Evolutionary conservation across 768 basidiomycete genomes (phyloP), one percentile per base, ranked within the genome.

Genomic region (Boletus huronensis): DNA sequence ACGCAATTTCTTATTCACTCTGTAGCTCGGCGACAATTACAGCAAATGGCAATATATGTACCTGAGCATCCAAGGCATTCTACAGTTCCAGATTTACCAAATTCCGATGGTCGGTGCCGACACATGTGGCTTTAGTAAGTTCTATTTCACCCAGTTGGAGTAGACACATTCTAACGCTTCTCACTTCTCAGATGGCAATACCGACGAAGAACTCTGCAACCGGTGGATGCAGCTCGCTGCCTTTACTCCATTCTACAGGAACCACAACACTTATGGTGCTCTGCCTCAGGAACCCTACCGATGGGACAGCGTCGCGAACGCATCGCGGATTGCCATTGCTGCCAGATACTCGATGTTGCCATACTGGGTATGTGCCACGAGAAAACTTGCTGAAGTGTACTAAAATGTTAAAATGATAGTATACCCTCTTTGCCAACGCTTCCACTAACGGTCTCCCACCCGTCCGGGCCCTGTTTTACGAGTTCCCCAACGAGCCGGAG

Each of bases 171-270:
- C 6, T 10, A 50, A 57, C 19, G 13, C n/a, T n/a, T 34, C 6
- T 34, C 45, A 16, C n/a, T n/a, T 34, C 6, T 34, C 45, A 67
- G 64, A 54, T 57, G 81, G 74, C 3, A 90, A 91, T 66, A 84
- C 85, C 8, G 81, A 89, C 60, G 90, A 92, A 68, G 88, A 91
- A 66, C 77, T 93, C 10, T 88, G 88, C 70, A 85, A 84, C 57
- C 80, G 90, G 17, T 93, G 90, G 90, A 90, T 89, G 88, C 84
- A 87, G 66, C 78, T 91, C n/a, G 77, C 86, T 3, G 90, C 89
- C 1, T 92, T 92, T 67, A 79, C 79, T 26, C 90, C 90, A 6
- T 93, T 93, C 76, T 90, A 82, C 68, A 76, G 90, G 48, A 93
- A 92, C 67, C 90, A 92, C 67, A 88, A 88, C 57, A 69, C 76